A percentile compares a stretch with the other conserved stretches of the same genome.
These are phyloP conservation scores for Trichoderma afroharzianum DNA, from an alignment of 2,329 filamentous ascomycete species.

Conservation along the genomic window DNA sequence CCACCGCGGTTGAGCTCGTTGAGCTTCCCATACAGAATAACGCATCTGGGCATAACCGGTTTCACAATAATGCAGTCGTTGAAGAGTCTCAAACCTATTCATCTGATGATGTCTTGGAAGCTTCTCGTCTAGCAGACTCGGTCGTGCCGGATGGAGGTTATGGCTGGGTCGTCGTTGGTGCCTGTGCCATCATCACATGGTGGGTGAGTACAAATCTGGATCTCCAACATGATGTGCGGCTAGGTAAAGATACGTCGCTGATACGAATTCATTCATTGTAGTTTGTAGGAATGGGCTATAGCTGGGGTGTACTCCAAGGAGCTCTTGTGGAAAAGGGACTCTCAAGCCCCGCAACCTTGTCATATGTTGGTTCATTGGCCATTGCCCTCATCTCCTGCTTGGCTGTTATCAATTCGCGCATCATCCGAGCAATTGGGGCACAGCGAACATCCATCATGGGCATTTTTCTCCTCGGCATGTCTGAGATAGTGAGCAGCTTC, in stretches of 20 bases:
- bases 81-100: not conserved
- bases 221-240: no score
- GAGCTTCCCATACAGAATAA: not conserved
- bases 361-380: conserved; percentile 55
- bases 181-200: conserved; percentile 31
- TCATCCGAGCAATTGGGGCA: conserved; percentile 48
- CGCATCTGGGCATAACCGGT: not conserved
- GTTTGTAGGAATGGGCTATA: conserved; percentile 53
- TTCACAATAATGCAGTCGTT: not conserved
- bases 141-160: conserved; percentile 27
- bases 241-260: not conserved
- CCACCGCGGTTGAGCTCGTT: conserved; percentile 10
- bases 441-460: conserved; percentile 45
- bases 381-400: conserved; percentile 47
- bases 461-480: conserved; percentile 46
- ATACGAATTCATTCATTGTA: not conserved
- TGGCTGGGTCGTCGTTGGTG: conserved; percentile 27
- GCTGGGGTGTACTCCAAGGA: conserved; percentile 59
- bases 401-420: conserved; percentile 48
- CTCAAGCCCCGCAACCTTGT: conserved; percentile 48
- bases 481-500: conserved; percentile 36
- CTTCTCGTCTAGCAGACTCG: conserved; percentile 16
- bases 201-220: conserved; percentile 33
- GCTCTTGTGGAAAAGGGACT: conserved; percentile 49
- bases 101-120: conserved; percentile 11